phyloP scores from a whole-genome alignment of 441 rosid species.

The Adansonia madagascariensis region DNA sequence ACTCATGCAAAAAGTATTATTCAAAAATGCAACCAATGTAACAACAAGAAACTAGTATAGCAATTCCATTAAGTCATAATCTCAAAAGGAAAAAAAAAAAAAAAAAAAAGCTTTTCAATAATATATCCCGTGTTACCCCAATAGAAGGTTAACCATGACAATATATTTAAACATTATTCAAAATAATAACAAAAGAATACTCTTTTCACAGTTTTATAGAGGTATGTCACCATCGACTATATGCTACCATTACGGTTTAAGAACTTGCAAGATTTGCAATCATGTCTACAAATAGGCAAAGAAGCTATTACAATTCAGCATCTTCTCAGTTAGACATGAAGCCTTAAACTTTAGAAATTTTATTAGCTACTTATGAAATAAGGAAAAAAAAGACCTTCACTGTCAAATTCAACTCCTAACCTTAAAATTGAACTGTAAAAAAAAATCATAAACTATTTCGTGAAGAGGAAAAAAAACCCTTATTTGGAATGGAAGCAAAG shows the following conservation, averaged over 20 bases:
- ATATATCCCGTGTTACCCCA: not conserved
- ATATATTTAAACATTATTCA: not conserved
- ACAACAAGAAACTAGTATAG: not conserved
- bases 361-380: not conserved
- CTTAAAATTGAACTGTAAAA: too few species aligned
- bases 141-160: not conserved
- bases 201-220: not conserved
- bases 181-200: not conserved
- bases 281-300: not conserved
- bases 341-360: not conserved
- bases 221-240: not conserved
- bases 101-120: not conserved
- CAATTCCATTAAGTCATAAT: not conserved
- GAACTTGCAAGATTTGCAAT: not conserved
- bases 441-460: not conserved
- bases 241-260: not conserved
- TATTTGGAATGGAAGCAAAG: not conserved
- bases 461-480: slow-evolving; percentile 10
- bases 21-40: not conserved
- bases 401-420: not conserved
- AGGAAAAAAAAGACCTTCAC: not conserved
- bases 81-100: not conserved
- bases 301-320: not conserved
- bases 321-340: not conserved
- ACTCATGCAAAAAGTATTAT: too few species aligned